These are phyloP conservation scores for Nissolia schottii DNA, from an alignment of 306 rosid species.

Conservation along the genomic window DNA sequence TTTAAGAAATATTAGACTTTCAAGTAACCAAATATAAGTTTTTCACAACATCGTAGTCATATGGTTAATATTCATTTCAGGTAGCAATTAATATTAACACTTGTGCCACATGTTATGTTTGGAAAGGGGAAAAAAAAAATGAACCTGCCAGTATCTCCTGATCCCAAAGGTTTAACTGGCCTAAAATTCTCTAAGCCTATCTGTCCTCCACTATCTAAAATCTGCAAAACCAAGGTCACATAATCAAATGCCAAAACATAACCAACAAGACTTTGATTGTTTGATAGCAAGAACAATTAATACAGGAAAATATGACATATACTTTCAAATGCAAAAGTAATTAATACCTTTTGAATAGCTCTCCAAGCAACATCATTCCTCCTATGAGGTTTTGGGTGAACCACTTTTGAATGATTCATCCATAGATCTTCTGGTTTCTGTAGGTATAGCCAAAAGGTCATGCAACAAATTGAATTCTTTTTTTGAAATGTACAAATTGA, in stretches of 20 bases:
- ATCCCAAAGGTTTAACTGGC: conserved; percentile 88
- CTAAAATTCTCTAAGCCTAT: conserved; percentile 82
- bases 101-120: background rate
- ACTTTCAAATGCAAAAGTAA: background rate
- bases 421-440: conserved; percentile 98
- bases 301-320: background rate
- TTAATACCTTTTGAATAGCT: conserved; percentile 73
- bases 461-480: too few species aligned
- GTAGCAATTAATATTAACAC: background rate
- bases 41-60: background rate
- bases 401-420: conserved; percentile 82
- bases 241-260: conserved; percentile 21
- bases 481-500: too few species aligned
- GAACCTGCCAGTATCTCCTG: conserved; percentile 96
- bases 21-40: background rate
- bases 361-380: conserved; percentile 64
- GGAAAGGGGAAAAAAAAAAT: background rate
- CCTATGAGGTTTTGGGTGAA: conserved; percentile 94
- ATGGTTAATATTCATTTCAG: conserved; percentile 3
- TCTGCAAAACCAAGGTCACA: conserved; percentile 49
- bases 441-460: conserved; percentile 21
- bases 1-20: background rate
- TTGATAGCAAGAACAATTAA: background rate
- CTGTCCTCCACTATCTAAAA: conserved; percentile 64
- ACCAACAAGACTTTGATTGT: background rate